These are phyloP conservation scores for Eimeria praecox DNA, from an alignment of 169 alveolate genomes.

Conservation along the genomic window DNA sequence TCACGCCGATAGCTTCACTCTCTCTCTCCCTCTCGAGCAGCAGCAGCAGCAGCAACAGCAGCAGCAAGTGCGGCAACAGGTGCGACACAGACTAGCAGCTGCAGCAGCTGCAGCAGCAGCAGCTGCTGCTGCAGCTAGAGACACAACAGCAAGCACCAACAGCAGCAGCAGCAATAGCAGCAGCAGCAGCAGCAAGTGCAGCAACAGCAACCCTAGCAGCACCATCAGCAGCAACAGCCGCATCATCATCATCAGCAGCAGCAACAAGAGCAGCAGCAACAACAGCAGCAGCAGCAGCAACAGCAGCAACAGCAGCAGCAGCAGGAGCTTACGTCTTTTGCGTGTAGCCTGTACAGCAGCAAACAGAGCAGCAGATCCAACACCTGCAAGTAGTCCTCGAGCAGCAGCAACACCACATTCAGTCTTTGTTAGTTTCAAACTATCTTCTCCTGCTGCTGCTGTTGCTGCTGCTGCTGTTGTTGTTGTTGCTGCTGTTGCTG, in stretches of 20 bases:
- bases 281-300: slow-evolving; percentile 17
- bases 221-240: not conserved
- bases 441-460: not conserved
- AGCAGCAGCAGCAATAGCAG: not conserved
- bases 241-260: not conserved
- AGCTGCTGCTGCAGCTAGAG: not conserved
- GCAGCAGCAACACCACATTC: not conserved
- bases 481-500: not conserved
- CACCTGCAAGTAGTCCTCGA: not conserved
- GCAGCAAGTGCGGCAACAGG: slow-evolving; percentile 19
- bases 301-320: not conserved
- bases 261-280: not conserved
- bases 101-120: not conserved
- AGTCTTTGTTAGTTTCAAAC: not conserved
- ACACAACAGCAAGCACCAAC: not conserved
- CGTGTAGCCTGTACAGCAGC: not conserved
- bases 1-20: not conserved
- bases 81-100: not conserved
- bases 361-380: not conserved
- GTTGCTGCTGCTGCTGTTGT: slow-evolving; percentile 4
- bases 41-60: slow-evolving; percentile 20
- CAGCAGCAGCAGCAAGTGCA: not conserved
- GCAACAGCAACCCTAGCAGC: not conserved
- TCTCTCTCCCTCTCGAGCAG: not conserved
- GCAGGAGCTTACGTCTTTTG: not conserved